Evolutionary conservation across 176 grass and related monocot species (phyloP), one percentile per base, ranked within the genome.

Genomic region (Thinopyrum elongatum): DNA sequence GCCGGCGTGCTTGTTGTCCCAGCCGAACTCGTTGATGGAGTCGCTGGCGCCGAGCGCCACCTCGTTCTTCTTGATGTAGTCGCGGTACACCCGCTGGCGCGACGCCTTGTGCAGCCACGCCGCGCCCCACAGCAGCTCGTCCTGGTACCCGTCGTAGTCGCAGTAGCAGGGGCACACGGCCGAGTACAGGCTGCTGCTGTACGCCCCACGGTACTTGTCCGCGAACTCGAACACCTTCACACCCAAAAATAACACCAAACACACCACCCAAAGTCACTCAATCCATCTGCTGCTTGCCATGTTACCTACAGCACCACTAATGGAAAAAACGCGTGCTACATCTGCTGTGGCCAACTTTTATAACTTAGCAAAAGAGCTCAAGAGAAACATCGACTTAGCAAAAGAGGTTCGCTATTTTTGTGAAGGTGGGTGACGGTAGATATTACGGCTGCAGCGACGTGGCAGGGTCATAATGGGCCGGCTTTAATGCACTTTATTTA

Each of bases 1-100:
- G 21, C 96, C 96, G 49, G 96, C 96, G 76, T 98, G 96, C 88
- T 98, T 98, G 83, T 98, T 98, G 15, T 98, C 96, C 96, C 96
- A 98, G 0, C 93, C 93, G 49, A 98, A 98, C 88, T 98, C 96
- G 76, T 95, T 95, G 73, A 93, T 90, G 41, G 85, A 57, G 39
- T 92, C 93, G 84, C 86, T 82, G 0, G 95, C 93, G 22, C 88
- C 89, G 5, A 98, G 82, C 79, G 88, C 87, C 31, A 95, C 93
- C 87, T 98, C 95, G 79, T 98, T 98, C 23, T 80, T 36, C 79
- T 91, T 92, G 74, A 98, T 98, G 83, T 98, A 92, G 17, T 95
- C 93, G 29, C 90, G 85, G 81, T 95, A 98, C 69, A 88, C 86
- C 2, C 93, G 71, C 4, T 70, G 78, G 21, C 84, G 76, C 0